These are phyloP conservation scores for Groenewaldozyma auringiensis DNA, from an alignment of 1,139 yeast species.

Conservation along the genomic window DNA sequence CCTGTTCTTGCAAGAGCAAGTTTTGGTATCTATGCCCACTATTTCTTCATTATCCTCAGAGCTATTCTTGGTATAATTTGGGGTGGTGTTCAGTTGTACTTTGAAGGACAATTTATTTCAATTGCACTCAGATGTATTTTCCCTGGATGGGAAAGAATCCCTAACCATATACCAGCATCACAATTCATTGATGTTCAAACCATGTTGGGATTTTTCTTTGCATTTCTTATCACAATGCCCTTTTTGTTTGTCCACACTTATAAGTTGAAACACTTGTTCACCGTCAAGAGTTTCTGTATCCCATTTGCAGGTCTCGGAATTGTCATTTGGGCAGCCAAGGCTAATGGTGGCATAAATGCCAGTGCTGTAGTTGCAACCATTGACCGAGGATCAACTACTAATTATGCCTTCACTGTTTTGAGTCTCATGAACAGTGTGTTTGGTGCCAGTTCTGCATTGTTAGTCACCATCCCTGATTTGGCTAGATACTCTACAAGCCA, in stretches of 20 bases:
- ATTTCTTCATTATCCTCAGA: slow-evolving; percentile 23
- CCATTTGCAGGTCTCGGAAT: slow-evolving; percentile 57
- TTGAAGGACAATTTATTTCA: slow-evolving; percentile 37
- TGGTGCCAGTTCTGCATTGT: slow-evolving; percentile 31
- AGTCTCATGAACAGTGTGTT: slow-evolving; percentile 23
- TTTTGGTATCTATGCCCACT: slow-evolving; percentile 19
- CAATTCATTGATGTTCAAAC: slow-evolving; percentile 22
- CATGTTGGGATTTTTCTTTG: slow-evolving; percentile 57
- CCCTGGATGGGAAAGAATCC: slow-evolving; percentile 50
- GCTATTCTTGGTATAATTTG: slow-evolving; percentile 25
- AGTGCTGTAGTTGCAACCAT: slow-evolving; percentile 10
- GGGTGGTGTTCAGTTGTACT: slow-evolving; percentile 27
- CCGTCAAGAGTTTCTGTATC: slow-evolving; percentile 58
- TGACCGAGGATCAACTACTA: slow-evolving; percentile 15
- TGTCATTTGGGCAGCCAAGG: slow-evolving; percentile 25
- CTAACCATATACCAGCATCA: slow-evolving; percentile 40
- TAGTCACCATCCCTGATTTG: slow-evolving; percentile 32
- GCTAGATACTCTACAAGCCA: slow-evolving; percentile 30
- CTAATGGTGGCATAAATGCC: slow-evolving; percentile 27
- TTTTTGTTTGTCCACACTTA: slow-evolving; percentile 69
- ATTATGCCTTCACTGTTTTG: slow-evolving; percentile 18
- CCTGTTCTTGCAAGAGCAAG: slow-evolving; percentile 18
- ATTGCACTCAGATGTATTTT: slow-evolving; percentile 62
- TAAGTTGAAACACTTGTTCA: slow-evolving; percentile 63
- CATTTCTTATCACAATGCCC: slow-evolving; percentile 64